Conservation (phyloP, 306 rosid genomes). For the Carpinus fangiana region DNA sequence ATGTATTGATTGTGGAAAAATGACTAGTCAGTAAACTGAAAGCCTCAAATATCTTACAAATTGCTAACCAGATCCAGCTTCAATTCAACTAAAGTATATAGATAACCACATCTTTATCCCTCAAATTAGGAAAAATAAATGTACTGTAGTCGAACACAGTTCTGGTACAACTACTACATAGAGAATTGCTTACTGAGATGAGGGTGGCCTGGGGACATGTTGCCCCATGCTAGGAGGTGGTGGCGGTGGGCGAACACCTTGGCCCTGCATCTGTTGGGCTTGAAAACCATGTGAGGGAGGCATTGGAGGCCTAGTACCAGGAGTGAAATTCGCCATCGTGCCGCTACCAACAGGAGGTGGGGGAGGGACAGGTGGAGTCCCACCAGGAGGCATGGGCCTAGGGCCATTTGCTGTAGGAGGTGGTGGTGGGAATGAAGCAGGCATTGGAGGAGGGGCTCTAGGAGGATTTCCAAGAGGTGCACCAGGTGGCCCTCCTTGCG, state of each 20-base stretch:
- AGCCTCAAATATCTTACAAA: background rate
- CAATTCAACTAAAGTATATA: background rate
- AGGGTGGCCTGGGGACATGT: slow-evolving; percentile 14
- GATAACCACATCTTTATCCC: background rate
- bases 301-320: slow-evolving; percentile 69
- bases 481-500: slow-evolving; percentile 67
- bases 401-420: slow-evolving; percentile 91
- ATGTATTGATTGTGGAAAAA: background rate
- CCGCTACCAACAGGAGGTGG: slow-evolving; percentile 64
- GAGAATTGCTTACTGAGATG: background rate
- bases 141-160: background rate
- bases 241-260: slow-evolving; percentile 56
- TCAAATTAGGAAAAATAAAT: background rate
- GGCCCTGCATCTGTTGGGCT: slow-evolving; percentile 53
- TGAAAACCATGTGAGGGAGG: slow-evolving; percentile 81
- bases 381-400: slow-evolving; percentile 75
- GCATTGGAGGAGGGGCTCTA: slow-evolving; percentile 71
- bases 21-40: background rate
- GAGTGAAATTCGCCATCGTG: slow-evolving; percentile 54
- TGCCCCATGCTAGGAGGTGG: slow-evolving; percentile 73
- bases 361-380: slow-evolving; percentile 79
- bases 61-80: slow-evolving; percentile 1
- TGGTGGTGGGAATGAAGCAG: slow-evolving; percentile 74
- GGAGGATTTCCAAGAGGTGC: slow-evolving; percentile 73
- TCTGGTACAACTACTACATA: background rate